Conservation (phyloP, 352 stramenopile genomes). For the Phytophthora rubi region DNA sequence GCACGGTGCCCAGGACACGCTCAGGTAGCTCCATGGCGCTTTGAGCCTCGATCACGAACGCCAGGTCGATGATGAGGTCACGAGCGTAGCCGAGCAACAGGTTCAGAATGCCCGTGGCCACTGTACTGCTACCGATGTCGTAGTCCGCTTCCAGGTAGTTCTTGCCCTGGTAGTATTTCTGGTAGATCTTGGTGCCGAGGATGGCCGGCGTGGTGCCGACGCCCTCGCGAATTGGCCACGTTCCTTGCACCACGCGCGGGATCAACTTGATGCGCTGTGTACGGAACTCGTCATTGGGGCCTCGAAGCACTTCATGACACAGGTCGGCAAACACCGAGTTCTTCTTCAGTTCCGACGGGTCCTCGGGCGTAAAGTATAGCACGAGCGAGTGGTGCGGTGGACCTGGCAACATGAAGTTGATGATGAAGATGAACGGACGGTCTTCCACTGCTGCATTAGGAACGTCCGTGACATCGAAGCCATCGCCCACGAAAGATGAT, state of each 20-base stretch:
- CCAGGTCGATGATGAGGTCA: conserved; percentile 82
- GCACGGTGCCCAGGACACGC: conserved; percentile 73
- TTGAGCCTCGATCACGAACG: conserved; percentile 83
- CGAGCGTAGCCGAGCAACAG: conserved; percentile 71
- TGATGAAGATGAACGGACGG: conserved; percentile 68
- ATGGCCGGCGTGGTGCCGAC: conserved; percentile 91
- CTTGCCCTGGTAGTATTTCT: conserved; percentile 73
- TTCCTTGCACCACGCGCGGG: conserved; percentile 88
- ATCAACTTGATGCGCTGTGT: conserved; percentile 91
- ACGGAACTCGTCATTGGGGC: conserved; percentile 67
- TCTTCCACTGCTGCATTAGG: conserved; percentile 30
- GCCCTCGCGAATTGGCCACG: conserved; percentile 88
- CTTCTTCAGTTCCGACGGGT: conserved; percentile 61
- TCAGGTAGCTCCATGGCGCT: conserved; percentile 76
- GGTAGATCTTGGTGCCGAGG: conserved; percentile 89
- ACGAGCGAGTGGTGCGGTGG: conserved; percentile 73
- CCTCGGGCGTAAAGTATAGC: conserved; percentile 80
- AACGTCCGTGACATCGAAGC: conserved; percentile 33
- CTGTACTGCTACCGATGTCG: conserved; percentile 78
- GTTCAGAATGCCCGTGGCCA: conserved; percentile 73
- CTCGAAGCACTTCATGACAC: conserved; percentile 68
- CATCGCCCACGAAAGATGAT: conserved; percentile 64
- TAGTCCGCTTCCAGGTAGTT: conserved; percentile 84
- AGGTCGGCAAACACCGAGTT: conserved; percentile 78
- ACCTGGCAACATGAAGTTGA: conserved; percentile 85